These are phyloP conservation scores for Amphirosellinia nigrospora DNA, from an alignment of 495 filamentous ascomycete genomes.

Conservation along the genomic window DNA sequence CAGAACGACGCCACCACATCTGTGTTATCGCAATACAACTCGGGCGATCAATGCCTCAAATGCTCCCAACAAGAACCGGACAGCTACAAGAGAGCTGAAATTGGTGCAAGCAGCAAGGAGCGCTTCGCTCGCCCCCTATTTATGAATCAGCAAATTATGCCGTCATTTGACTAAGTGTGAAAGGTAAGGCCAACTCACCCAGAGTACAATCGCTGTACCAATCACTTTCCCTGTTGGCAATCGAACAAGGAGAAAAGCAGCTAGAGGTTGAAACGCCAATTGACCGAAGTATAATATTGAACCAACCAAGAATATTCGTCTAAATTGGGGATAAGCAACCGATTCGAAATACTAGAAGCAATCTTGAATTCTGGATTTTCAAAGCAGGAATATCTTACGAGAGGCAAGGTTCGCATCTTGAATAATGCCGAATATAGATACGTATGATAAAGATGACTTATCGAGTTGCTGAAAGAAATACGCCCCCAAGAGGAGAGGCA, in stretches of 20 bases:
- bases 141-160: background rate
- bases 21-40: constrained; percentile 58
- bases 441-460: constrained; percentile 58
- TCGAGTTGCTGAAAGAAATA: constrained; percentile 63
- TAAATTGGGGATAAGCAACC: background rate
- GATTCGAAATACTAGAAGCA: background rate
- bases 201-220: constrained; percentile 46
- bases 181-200: constrained; percentile 29
- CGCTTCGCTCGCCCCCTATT: constrained; percentile 43
- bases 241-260: constrained; percentile 57
- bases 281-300: constrained; percentile 53
- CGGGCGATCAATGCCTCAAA: constrained; percentile 54
- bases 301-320: constrained; percentile 56
- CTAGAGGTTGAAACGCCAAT: constrained; percentile 52
- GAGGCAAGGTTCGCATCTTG: constrained; percentile 56
- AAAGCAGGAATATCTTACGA: constrained; percentile 9
- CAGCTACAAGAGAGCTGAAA: constrained; percentile 52
- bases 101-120: constrained; percentile 49
- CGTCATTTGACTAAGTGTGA: background rate
- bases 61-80: constrained; percentile 49
- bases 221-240: constrained; percentile 54
- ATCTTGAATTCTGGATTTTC: background rate
- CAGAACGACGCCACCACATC: constrained; percentile 61
- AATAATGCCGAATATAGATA: constrained; percentile 61
- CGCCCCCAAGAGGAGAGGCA: constrained; percentile 56